Conservation (phyloP, 2,329 filamentous ascomycete species). For the Aspergillus sp. region DNA sequence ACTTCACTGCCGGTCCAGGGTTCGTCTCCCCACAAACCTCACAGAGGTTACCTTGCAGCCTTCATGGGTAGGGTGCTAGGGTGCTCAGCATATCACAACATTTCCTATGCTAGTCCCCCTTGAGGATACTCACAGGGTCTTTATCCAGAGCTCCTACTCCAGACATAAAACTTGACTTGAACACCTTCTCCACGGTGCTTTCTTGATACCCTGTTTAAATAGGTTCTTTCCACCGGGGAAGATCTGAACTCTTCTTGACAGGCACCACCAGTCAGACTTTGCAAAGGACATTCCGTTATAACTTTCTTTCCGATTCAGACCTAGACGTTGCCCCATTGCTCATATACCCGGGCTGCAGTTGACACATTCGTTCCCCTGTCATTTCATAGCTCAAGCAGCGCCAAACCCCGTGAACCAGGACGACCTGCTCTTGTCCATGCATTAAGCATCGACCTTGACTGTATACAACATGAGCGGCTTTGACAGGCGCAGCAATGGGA, state of each 20-base stretch:
- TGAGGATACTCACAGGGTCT: not conserved
- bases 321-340: not conserved
- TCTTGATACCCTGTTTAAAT: not conserved
- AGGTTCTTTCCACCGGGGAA: not conserved
- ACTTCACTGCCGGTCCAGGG: conserved; percentile 14
- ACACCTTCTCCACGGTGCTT: not conserved
- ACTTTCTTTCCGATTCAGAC: no score
- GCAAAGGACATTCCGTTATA: no score
- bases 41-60: conserved; percentile 20
- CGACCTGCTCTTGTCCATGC: no score
- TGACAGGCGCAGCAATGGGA: conserved; percentile 37
- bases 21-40: conserved; percentile 17
- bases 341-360: no score
- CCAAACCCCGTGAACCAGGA: no score
- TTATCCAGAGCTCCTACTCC: not conserved
- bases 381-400: no score
- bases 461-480: conserved; percentile 35
- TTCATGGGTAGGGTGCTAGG: conserved; percentile 19
- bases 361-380: no score
- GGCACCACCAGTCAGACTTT: not conserved
- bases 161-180: not conserved
- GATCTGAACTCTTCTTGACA: not conserved
- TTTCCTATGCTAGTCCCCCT: conserved; percentile 14
- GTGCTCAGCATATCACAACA: conserved; percentile 25
- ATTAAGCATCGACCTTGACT: no score